Percentiles rank a stretch among this genome's conserved stretches.
These are phyloP conservation scores for Stipa capillata DNA, from an alignment of 176 grass and related monocot genomes.

Conservation along the genomic window DNA sequence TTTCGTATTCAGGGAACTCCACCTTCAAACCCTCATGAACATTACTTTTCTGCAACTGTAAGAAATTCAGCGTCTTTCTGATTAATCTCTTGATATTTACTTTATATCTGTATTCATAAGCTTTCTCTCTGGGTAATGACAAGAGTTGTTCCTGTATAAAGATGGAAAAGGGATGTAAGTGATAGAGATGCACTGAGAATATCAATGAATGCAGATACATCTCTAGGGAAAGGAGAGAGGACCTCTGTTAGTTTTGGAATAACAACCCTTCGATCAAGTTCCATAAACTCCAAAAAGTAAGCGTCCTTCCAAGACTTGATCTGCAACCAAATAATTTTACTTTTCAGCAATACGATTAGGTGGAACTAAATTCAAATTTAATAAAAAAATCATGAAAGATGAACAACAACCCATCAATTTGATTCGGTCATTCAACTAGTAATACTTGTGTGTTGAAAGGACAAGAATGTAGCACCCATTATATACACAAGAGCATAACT, in stretches of 20 bases:
- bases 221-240: neutral
- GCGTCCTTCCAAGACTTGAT: constrained; percentile 9
- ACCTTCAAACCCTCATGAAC: neutral
- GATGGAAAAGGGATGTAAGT: neutral
- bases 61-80: neutral
- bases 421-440: neutral
- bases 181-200: neutral
- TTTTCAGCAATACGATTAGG: neutral
- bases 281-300: constrained; percentile 1
- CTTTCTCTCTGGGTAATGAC: neutral
- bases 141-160: neutral
- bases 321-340: neutral
- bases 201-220: neutral
- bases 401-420: neutral
- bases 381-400: neutral
- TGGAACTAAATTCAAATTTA: neutral
- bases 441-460: neutral
- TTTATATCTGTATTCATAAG: neutral
- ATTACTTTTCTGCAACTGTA: neutral
- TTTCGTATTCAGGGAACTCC: neutral
- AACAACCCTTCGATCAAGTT: neutral
- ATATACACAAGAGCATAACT: neutral
- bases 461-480: neutral
- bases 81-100: neutral
- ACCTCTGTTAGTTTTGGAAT: constrained; percentile 21